These are phyloP conservation scores for Mycena sp. DNA, from an alignment of 1,284 basidiomycete species.

Conservation along the genomic window DNA sequence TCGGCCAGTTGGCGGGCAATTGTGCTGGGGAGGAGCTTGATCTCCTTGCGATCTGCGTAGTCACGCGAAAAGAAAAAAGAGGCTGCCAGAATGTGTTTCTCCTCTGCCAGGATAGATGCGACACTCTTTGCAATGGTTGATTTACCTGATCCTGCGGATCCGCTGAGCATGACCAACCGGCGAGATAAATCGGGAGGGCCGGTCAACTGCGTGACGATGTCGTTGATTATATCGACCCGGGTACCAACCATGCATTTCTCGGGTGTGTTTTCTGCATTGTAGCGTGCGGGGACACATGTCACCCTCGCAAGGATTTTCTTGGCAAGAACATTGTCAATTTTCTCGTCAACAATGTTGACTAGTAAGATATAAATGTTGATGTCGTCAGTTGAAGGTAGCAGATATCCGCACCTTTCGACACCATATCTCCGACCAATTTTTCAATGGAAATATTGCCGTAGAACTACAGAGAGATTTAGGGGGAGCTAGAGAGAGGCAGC, in stretches of 20 bases:
- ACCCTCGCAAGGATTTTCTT: neutral
- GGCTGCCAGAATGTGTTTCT: too few species aligned
- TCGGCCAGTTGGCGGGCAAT: too few species aligned
- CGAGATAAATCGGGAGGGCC: too few species aligned
- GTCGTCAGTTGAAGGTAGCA: neutral
- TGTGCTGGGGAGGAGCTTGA: too few species aligned
- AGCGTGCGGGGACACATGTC: neutral
- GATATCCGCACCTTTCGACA: neutral
- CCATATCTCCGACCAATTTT: too few species aligned
- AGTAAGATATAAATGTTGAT: neutral
- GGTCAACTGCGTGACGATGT: too few species aligned
- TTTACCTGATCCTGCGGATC: too few species aligned
- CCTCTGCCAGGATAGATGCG: too few species aligned
- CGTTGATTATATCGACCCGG: neutral
- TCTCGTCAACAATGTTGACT: neutral
- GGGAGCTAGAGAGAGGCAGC: neutral
- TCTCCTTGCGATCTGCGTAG: too few species aligned
- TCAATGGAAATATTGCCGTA: conserved; percentile 8
- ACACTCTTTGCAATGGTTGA: too few species aligned
- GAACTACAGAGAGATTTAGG: neutral
- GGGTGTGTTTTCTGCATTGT: neutral
- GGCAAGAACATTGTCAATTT: neutral
- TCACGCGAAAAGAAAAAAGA: too few species aligned
- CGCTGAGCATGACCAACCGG: too few species aligned
- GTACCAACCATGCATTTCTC: neutral